A percentile compares a stretch with the other conserved stretches of the same genome.
Conservation (phyloP, 805 yeast genomes). For the Metschnikowia lunata region DNA sequence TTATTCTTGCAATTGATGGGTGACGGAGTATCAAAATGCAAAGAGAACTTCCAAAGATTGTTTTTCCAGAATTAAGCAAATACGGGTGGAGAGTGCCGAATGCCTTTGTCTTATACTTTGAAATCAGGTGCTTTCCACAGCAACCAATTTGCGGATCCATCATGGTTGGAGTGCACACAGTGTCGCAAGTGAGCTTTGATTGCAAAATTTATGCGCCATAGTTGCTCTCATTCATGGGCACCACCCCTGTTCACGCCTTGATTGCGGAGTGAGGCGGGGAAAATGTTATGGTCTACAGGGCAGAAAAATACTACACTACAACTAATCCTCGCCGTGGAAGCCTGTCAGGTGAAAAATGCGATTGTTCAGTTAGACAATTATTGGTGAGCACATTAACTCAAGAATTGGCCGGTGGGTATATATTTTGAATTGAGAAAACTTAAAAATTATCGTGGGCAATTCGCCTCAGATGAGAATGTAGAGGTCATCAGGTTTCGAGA, state of each 20-base stretch:
- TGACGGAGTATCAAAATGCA: not conserved
- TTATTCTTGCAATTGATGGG: not conserved
- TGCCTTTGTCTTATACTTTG: conserved; percentile 4
- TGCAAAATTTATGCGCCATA: conserved; percentile 4
- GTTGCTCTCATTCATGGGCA: conserved; percentile 4
- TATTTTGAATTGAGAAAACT: no score
- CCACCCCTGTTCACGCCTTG: not conserved
- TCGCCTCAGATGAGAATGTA: no score
- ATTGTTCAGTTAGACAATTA: no score
- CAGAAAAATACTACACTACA: no score
- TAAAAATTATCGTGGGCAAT: no score
- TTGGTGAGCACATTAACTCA: no score
- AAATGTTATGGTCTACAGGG: no score
- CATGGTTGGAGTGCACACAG: conserved; percentile 7
- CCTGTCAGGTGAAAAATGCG: no score
- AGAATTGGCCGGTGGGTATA: no score
- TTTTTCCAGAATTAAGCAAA: not conserved
- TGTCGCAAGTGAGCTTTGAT: not conserved
- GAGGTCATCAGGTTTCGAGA: no score
- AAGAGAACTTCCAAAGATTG: no score
- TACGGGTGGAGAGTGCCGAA: not conserved
- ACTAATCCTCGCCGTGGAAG: no score
- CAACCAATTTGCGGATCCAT: conserved; percentile 8
- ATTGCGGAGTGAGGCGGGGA: not conserved
- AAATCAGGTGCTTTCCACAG: conserved; percentile 3